Conservation (phyloP, 331 rosid species). For the Acacia concinna region DNA sequence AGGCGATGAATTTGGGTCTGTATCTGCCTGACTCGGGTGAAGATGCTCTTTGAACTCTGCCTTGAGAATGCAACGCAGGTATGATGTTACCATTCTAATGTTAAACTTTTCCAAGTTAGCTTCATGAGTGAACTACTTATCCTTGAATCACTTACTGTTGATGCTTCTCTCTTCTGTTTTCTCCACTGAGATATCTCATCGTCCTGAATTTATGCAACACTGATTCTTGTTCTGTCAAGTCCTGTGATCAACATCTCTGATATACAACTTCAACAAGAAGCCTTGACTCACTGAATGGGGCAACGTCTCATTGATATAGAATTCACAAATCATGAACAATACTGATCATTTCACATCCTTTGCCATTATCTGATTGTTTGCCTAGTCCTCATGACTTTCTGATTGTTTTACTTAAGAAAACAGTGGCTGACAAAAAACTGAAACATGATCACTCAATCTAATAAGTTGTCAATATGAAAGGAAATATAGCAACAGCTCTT, state of each 20-base stretch:
- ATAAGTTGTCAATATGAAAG: not conserved
- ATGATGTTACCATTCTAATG: not conserved
- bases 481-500: not conserved
- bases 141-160: not conserved
- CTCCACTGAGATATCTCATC: not conserved
- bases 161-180: not conserved
- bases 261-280: not conserved
- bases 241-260: not conserved
- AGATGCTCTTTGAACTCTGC: not conserved
- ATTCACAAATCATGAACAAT: not conserved
- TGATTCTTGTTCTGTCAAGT: not conserved
- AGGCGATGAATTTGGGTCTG: not conserved
- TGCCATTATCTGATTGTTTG: not conserved
- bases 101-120: not conserved
- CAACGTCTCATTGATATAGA: not conserved
- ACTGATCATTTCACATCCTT: not conserved
- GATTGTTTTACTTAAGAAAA: not conserved
- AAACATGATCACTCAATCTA: not conserved
- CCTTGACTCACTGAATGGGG: not conserved
- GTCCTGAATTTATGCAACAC: not conserved
- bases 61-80: not conserved
- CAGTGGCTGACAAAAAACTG: not conserved
- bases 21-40: not conserved
- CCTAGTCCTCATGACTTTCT: not conserved
- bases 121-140: not conserved